Evolutionary conservation across 2,329 filamentous ascomycete species (phyloP).

Genomic region (Chalara sp.): DNA sequence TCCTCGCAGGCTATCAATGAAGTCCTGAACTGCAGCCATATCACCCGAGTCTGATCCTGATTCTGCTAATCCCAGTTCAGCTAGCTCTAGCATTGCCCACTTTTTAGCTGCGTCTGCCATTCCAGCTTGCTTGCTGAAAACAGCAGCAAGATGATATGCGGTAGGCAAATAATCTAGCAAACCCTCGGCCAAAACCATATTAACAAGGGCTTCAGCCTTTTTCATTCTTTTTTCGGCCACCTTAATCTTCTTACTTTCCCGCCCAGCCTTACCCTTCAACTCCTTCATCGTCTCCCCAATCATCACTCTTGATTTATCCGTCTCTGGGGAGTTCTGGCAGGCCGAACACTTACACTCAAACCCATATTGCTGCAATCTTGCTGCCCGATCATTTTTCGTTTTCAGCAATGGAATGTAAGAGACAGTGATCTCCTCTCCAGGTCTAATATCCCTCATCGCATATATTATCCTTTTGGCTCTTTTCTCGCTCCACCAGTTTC

Average conservation of each 20-base stretch:
- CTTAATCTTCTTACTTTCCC: constrained; percentile 4
- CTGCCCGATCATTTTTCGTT: constrained; percentile 18
- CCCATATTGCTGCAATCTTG: constrained; percentile 25
- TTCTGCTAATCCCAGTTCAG: constrained; percentile 14
- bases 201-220: constrained; percentile 15
- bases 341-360: constrained; percentile 32
- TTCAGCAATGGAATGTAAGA: constrained; percentile 25
- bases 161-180: constrained; percentile 21
- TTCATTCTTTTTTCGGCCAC: constrained; percentile 9
- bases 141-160: constrained; percentile 18
- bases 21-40: no score
- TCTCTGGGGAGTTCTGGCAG: constrained; percentile 24
- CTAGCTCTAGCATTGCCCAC: constrained; percentile 19
- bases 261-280: constrained; percentile 25
- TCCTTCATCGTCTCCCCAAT: constrained; percentile 27
- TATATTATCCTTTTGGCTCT: no score
- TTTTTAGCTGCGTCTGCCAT: constrained; percentile 11
- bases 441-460: no score
- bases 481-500: no score
- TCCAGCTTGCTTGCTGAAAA: constrained; percentile 13
- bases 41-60: no score
- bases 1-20: no score
- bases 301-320: constrained; percentile 25
- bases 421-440: constrained; percentile 33
- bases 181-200: constrained; percentile 18